These are phyloP conservation scores for Coniochaeta prunicola DNA, from an alignment of 2,329 filamentous ascomycete genomes.

Conservation along the genomic window DNA sequence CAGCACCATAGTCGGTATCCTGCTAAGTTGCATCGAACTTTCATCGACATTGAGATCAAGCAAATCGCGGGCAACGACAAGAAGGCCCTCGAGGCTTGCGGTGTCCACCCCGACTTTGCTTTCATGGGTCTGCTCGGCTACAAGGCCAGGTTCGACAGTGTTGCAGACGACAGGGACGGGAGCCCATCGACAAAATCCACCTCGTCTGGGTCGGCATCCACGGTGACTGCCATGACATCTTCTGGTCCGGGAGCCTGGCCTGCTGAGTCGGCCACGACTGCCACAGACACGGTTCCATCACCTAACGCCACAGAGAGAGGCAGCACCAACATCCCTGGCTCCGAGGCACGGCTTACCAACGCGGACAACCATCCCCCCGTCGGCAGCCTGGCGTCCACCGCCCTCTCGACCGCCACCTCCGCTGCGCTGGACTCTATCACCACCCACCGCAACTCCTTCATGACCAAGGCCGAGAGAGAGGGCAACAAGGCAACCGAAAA, in stretches of 20 bases:
- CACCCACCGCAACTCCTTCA: neutral
- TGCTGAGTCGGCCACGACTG: neutral
- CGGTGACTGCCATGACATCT: neutral
- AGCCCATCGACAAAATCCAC: neutral
- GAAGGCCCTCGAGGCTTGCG: conserved; percentile 6
- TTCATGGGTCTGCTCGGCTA: neutral
- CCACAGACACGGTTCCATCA: neutral
- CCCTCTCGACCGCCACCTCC: neutral
- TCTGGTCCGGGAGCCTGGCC: neutral
- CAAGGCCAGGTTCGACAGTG: neutral
- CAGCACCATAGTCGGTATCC: neutral
- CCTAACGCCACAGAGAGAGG: too few relatives aligned
- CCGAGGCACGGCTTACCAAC: too few relatives aligned
- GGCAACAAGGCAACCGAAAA: neutral
- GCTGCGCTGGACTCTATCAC: neutral
- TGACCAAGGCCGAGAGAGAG: neutral
- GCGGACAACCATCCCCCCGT: too few relatives aligned
- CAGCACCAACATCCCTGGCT: too few relatives aligned
- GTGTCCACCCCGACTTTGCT: conserved; percentile 3
- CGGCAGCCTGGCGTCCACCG: too few relatives aligned
- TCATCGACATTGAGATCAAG: conserved; percentile 15
- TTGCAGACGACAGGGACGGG: neutral
- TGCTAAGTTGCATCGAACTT: neutral
- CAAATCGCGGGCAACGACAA: conserved; percentile 12
- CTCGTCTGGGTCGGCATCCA: neutral